A percentile compares a stretch with the other conserved stretches of the same genome.
Evolutionary conservation across 2,329 filamentous ascomycete genomes (phyloP).

Genomic region (Fusarium chuoi): DNA sequence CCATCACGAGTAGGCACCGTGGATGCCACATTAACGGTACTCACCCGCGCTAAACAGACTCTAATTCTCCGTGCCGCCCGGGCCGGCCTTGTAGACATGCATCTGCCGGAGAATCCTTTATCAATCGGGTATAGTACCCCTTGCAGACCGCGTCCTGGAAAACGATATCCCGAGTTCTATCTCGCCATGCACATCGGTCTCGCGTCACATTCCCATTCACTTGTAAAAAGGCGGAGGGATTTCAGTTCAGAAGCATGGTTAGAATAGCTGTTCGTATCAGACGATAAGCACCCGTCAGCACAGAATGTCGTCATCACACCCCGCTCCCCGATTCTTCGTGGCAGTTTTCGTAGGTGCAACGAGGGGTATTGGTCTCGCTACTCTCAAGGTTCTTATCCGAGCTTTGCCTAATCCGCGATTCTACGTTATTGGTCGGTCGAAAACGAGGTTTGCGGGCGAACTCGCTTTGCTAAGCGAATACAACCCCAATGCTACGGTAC

Average conservation of each 20-base stretch:
- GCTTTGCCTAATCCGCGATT: neutral
- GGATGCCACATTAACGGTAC: neutral
- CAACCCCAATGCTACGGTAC: neutral
- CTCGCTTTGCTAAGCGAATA: neutral
- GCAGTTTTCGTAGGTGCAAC: neutral
- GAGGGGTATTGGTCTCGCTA: neutral
- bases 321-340: neutral
- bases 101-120: slow-evolving; percentile 2
- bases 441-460: neutral
- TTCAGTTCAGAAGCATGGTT: neutral
- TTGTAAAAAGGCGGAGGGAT: neutral
- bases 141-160: neutral
- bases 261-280: neutral
- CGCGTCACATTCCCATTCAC: neutral
- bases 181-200: neutral
- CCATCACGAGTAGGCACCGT: too few species aligned
- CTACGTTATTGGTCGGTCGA: neutral
- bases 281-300: neutral
- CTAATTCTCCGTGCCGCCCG: neutral
- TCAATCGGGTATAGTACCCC: neutral
- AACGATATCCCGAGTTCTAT: too few species aligned
- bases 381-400: neutral
- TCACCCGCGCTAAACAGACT: neutral
- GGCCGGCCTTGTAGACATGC: neutral
- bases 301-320: neutral